phyloP scores from a whole-genome alignment of 306 rosid species.

The Adenanthera pavonina region DNA sequence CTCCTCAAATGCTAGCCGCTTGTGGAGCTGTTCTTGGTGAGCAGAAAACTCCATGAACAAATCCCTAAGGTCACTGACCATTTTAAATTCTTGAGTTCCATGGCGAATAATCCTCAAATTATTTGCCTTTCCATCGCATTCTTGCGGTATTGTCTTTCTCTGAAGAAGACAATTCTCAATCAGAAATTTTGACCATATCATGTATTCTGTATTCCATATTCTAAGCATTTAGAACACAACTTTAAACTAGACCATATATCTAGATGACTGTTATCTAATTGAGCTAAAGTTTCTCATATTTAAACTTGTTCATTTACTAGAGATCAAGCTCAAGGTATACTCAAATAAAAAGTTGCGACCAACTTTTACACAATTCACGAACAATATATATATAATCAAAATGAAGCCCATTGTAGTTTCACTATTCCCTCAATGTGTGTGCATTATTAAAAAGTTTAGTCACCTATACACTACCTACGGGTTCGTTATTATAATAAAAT shows the following conservation, averaged over 20 bases:
- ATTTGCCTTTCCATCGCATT: constrained; percentile 23
- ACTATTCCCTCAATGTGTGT: too few relatives aligned
- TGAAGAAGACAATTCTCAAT: constrained; percentile 41
- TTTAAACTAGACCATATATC: neutral
- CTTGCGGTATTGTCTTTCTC: constrained; percentile 34
- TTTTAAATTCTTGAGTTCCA: constrained; percentile 54
- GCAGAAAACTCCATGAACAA: constrained; percentile 53
- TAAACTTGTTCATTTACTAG: neutral
- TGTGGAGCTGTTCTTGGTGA: constrained; percentile 54
- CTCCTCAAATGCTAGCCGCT: constrained; percentile 60
- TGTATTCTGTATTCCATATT: neutral
- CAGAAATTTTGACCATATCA: neutral
- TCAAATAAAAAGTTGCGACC: too few relatives aligned
- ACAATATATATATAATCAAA: too few relatives aligned
- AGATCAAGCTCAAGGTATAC: neutral
- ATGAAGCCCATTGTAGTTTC: too few relatives aligned
- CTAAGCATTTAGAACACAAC: neutral
- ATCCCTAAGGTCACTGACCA: constrained; percentile 49
- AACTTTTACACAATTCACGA: too few relatives aligned
- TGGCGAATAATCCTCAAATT: constrained; percentile 52
- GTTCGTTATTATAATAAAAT: too few relatives aligned
- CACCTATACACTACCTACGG: too few relatives aligned
- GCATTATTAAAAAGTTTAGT: too few relatives aligned
- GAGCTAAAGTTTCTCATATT: neutral
- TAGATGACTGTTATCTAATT: neutral